Conservation (phyloP, 306 rosid species). For the Glycine latifolia region DNA sequence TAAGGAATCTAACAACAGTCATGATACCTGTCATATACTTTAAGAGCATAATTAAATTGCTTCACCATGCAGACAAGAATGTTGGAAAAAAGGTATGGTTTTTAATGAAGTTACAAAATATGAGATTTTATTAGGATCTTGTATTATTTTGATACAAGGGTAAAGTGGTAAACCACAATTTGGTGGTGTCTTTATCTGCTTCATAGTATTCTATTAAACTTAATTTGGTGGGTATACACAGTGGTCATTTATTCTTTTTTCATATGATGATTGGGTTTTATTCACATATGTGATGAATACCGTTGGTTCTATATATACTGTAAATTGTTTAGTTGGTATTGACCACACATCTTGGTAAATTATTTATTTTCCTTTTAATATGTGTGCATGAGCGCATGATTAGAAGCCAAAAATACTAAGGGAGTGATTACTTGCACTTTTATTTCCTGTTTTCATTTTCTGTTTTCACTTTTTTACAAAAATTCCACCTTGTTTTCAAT, state of each 20-base stretch:
- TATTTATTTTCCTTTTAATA: not conserved
- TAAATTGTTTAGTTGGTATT: slow-evolving; percentile 20
- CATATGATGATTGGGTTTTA: not conserved
- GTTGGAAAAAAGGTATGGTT: slow-evolving; percentile 73
- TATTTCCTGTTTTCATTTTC: too few relatives aligned
- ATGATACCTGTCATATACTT: slow-evolving; percentile 78
- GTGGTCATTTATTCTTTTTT: not conserved
- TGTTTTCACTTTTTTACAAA: too few relatives aligned
- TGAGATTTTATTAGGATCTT: slow-evolving; percentile 2
- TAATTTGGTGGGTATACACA: not conserved
- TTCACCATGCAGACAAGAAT: slow-evolving; percentile 62
- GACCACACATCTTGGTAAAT: not conserved
- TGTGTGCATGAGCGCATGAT: not conserved
- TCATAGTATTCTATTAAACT: not conserved
- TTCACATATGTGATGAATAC: slow-evolving; percentile 1
- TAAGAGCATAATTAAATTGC: slow-evolving; percentile 67
- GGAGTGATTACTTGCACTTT: too few relatives aligned
- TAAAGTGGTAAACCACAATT: not conserved
- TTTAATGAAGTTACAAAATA: not conserved
- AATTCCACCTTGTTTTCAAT: too few relatives aligned
- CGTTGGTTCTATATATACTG: slow-evolving; percentile 1
- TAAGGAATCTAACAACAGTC: slow-evolving; percentile 57
- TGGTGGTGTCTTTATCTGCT: slow-evolving; percentile 1
- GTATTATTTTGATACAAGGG: not conserved
- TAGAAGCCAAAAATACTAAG: not conserved